These are phyloP conservation scores for Diaporthe citriasiana DNA, from an alignment of 2,329 filamentous ascomycete genomes.

Conservation along the genomic window DNA sequence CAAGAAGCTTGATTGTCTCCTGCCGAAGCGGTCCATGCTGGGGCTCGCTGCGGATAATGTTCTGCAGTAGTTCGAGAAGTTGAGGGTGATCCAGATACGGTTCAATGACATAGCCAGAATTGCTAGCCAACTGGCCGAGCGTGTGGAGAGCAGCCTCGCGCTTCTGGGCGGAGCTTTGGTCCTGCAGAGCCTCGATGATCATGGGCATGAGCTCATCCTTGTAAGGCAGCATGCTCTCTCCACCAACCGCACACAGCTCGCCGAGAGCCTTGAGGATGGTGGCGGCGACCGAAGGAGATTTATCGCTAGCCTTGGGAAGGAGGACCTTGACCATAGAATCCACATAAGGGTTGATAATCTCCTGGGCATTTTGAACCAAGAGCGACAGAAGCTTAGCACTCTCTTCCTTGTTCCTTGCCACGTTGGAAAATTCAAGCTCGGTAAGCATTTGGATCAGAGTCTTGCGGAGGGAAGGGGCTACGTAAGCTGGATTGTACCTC, in stretches of 20 bases:
- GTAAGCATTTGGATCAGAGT: slow-evolving; percentile 96
- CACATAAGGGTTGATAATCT: slow-evolving; percentile 95
- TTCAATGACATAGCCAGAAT: slow-evolving; percentile 96
- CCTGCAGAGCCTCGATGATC: slow-evolving; percentile 93
- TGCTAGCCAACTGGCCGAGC: slow-evolving; percentile 92
- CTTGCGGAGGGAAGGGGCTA: slow-evolving; percentile 95
- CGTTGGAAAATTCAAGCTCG: slow-evolving; percentile 96
- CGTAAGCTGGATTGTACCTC: slow-evolving; percentile 93
- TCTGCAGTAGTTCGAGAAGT: slow-evolving; percentile 90
- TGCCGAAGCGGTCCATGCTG: slow-evolving; percentile 87
- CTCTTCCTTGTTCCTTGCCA: slow-evolving; percentile 94
- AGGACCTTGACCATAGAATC: slow-evolving; percentile 96
- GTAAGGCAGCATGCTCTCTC: slow-evolving; percentile 93
- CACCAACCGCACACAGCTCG: slow-evolving; percentile 92
- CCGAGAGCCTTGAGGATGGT: slow-evolving; percentile 97
- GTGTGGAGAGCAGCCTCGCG: slow-evolving; percentile 92
- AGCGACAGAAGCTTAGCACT: slow-evolving; percentile 94
- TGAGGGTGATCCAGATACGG: slow-evolving; percentile 97
- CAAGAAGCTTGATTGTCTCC: slow-evolving; percentile 96
- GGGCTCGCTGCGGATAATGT: slow-evolving; percentile 91
- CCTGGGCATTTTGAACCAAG: slow-evolving; percentile 92
- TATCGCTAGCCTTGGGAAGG: slow-evolving; percentile 90
- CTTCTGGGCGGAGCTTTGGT: slow-evolving; percentile 91
- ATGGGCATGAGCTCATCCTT: slow-evolving; percentile 94
- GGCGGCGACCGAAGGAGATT: slow-evolving; percentile 88